These are phyloP conservation scores for Ascobolus immersus DNA, from an alignment of 495 filamentous ascomycete species.

Conservation along the genomic window DNA sequence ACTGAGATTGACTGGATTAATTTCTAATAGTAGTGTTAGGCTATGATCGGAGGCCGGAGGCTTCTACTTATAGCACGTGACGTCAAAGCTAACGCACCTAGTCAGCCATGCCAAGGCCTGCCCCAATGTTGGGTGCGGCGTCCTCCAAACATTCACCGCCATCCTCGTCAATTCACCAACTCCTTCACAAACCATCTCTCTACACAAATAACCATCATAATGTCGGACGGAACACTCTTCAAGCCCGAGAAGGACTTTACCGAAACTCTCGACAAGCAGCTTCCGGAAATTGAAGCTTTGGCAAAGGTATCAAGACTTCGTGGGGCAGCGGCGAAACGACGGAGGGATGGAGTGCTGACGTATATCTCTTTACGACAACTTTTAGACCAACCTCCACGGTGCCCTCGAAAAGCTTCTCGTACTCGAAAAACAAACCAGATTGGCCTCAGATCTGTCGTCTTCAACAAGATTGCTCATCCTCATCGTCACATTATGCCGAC, in stretches of 20 bases:
- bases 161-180: neutral
- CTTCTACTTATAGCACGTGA: too few relatives aligned
- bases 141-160: too few relatives aligned
- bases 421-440: slow-evolving; percentile 81
- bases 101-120: too few relatives aligned
- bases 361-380: slow-evolving; percentile 3
- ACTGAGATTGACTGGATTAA: too few relatives aligned
- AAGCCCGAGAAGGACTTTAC: slow-evolving; percentile 48
- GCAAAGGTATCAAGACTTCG: slow-evolving; percentile 37
- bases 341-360: slow-evolving; percentile 5
- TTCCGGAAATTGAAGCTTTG: slow-evolving; percentile 68
- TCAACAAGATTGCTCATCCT: slow-evolving; percentile 66
- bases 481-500: slow-evolving; percentile 83
- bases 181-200: slow-evolving; percentile 1
- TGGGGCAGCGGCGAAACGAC: slow-evolving; percentile 5
- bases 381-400: slow-evolving; percentile 46
- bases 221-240: slow-evolving; percentile 18
- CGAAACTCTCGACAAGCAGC: slow-evolving; percentile 72
- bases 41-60: too few relatives aligned
- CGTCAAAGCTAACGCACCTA: too few relatives aligned
- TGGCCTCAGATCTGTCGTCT: slow-evolving; percentile 87
- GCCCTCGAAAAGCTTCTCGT: slow-evolving; percentile 79
- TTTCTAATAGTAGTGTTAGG: too few relatives aligned
- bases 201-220: slow-evolving; percentile 6
- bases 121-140: too few relatives aligned